Base-by-base conservation (phyloP, 495 filamentous ascomycete species). In the Xylaria palmicola region DNA sequence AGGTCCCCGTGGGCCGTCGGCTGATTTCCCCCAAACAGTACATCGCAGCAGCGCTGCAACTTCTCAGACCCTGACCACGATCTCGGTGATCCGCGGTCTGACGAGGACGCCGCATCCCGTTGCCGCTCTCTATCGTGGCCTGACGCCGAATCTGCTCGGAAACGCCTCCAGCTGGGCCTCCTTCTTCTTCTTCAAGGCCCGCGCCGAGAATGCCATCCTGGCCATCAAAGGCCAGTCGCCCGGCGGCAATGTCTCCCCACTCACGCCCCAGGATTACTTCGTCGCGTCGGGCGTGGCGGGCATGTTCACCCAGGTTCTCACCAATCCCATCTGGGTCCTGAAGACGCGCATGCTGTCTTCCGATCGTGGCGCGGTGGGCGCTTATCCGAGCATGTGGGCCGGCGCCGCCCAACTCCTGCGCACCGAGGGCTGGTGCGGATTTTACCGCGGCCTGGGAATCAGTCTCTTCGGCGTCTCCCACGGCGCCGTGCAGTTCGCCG, bases 311-410 rank as follows among this genome's bases (percentile, higher is more conserved):
- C 88, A 91, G 36, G 70, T 92, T 26, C 77, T 90, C 62, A 98
- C 95, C 49, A 99, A 99, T 70, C 94, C 94, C 4, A 89, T 99
- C 68, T 99, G 94, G 94, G 94, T 99, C 6, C 84, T 99, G 71
- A 98, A 98, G 74, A 99, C 94, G 3, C 90, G 94, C 51, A 98
- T 99, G 93, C 79, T 99, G 12, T 90, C 92, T 30, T 91, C 88
- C 3, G 87, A 92, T 65, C 82, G 83, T 47, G 74, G 78, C 40
- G 79, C 84, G 24, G 88, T 86, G 1, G 91, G 91, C 53, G 93
- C 93, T 5, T 99, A 98, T 75, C 76, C 83, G n/a, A 86, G 83
- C 60, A 87, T 96, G 72, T 76, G 76, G 51, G 77, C 86, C 53
- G 94, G 94, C 49, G 80, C 84, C 27, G 74, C 63, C 29, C 82